phyloP scores from a whole-genome alignment of 2,329 filamentous ascomycete species.

The Penicillium sp. region DNA sequence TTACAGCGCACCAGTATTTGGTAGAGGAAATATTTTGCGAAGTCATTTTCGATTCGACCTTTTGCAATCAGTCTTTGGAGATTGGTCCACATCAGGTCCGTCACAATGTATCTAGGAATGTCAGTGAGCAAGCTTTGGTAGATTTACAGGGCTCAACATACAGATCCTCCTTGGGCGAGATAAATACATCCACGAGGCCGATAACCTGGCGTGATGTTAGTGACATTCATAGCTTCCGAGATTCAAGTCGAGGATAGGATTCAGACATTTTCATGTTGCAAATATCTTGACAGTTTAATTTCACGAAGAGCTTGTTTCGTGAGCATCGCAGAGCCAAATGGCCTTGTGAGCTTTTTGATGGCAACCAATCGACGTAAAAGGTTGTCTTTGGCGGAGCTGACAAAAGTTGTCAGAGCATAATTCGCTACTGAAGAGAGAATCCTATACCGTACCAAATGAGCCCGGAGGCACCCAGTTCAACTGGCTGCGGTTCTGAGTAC shows the following conservation, averaged over 20 bases:
- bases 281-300: conserved; percentile 91
- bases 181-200: conserved; percentile 97
- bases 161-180: conserved; percentile 97
- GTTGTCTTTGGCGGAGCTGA: not conserved
- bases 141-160: conserved; percentile 48
- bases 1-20: conserved; percentile 78
- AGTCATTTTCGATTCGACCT: conserved; percentile 93
- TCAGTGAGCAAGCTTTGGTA: conserved; percentile 1
- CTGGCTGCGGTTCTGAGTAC: not conserved
- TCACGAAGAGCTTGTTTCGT: conserved; percentile 48
- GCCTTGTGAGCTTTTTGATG: conserved; percentile 2
- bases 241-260: not conserved
- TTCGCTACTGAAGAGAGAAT: not conserved
- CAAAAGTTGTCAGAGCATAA: not conserved
- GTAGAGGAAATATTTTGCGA: conserved; percentile 98
- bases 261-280: conserved; percentile 90
- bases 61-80: conserved; percentile 90
- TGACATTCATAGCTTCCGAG: not conserved
- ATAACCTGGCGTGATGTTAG: conserved; percentile 65
- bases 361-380: not conserved
- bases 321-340: conserved; percentile 6
- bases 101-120: conserved; percentile 80
- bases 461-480: not conserved
- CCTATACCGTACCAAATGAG: not conserved
- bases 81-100: conserved; percentile 92